Evolutionary conservation across 2,329 filamentous ascomycete genomes (phyloP), one percentile per base, ranked within the genome.

Genomic region (Monosporascus sp.): DNA sequence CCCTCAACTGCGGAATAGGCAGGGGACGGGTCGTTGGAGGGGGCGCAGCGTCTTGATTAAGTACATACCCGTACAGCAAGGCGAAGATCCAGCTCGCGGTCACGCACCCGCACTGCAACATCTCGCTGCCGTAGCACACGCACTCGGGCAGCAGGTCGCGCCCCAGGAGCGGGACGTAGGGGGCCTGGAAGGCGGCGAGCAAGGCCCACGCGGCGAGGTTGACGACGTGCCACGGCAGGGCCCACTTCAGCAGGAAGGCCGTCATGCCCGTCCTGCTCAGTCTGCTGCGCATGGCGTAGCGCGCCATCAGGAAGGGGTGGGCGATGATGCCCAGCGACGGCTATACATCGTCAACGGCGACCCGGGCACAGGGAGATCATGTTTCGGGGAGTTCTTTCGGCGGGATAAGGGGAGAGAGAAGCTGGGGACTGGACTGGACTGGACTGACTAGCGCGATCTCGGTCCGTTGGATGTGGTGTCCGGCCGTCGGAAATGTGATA

Each of bases 31-130:
- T 15, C 22, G 3, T 8, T 1, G 6, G 8, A 15, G 20, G 7
- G 20, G 7, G 15, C 7, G 6, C 43, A 14, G 11, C 22, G 3
- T 22, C 18, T 18, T 44, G 5, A 8, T 22, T 9, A 27, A 9
- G 25, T 9, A 27, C 25, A 27, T 27, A 18, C 20, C 46, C 20
- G 3, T 43, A 39, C 15, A 41, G 27, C 14, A 27, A 47, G 8
- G 47, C 47, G 20, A 53, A 35, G n/a, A 48, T 46, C 43, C 43
- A 45, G 31, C 47, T 47, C 17, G 47, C 49, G n/a, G 51, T 48
- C 47, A 50, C 51, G 22, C 49, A 49, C 6, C 51, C 51, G 17
- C 47, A 53, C 24, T 37, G 38, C 25, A 38, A 48, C 37, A 52
- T 15, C 18, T 48, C 20, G 31, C 51, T 46, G 27, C 46, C 46